A percentile compares a stretch with the other conserved stretches of the same genome.
These are phyloP conservation scores for Cyamopsis tetragonoloba DNA, from an alignment of 306 rosid species.

Conservation along the genomic window DNA sequence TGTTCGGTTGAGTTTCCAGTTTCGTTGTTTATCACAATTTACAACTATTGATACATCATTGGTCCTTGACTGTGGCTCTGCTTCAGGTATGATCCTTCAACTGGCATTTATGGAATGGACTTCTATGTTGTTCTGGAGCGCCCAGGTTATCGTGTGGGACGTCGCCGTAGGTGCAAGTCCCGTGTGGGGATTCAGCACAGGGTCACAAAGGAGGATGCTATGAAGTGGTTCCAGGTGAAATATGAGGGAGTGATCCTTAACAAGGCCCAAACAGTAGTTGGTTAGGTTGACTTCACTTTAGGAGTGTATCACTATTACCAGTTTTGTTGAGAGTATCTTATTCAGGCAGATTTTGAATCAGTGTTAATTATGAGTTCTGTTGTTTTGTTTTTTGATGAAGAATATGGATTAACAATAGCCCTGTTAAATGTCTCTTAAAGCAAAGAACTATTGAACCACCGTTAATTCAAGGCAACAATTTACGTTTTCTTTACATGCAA, in stretches of 20 bases:
- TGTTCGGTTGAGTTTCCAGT: neutral
- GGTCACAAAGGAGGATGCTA: constrained; percentile 80
- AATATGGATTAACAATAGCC: neutral
- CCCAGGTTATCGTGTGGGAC: constrained; percentile 82
- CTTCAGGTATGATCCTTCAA: constrained; percentile 77
- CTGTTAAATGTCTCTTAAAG: neutral
- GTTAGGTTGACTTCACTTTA: constrained; percentile 20
- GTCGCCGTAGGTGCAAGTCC: constrained; percentile 78
- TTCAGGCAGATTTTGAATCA: constrained; percentile 8
- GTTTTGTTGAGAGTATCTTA: constrained; percentile 29
- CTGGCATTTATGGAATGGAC: constrained; percentile 90
- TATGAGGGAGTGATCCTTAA: constrained; percentile 89
- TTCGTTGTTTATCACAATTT: neutral
- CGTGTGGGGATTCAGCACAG: constrained; percentile 84
- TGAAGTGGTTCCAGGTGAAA: constrained; percentile 95
- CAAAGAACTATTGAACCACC: neutral
- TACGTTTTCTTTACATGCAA: neutral
- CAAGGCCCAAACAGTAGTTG: constrained; percentile 57
- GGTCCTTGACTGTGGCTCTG: neutral
- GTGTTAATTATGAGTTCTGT: neutral
- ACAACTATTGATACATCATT: neutral
- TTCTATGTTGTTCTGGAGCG: constrained; percentile 78
- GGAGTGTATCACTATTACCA: constrained; percentile 1
- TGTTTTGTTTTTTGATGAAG: constrained; percentile 2
- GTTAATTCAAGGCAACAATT: neutral